phyloP scores from a whole-genome alignment of 768 basidiomycete species.

The Termitomyces sp. region DNA sequence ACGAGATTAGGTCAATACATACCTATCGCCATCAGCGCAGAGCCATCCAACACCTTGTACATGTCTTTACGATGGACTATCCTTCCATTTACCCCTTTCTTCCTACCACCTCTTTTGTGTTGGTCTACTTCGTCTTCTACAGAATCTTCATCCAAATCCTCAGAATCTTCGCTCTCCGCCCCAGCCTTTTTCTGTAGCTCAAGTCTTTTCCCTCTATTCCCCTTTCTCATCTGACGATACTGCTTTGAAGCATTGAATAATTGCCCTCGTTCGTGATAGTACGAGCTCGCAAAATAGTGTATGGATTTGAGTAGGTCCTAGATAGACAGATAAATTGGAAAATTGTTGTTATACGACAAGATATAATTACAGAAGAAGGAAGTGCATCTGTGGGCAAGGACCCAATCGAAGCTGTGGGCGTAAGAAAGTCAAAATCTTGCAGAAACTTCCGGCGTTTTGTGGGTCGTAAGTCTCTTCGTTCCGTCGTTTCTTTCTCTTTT shows the following conservation, averaged over 20 bases:
- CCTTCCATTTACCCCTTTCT: conserved; percentile 14
- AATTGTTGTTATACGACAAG: conserved; percentile 3
- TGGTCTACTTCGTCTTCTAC: conserved; percentile 2
- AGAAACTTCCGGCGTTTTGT: conserved; percentile 40
- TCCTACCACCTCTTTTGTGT: conserved; percentile 10
- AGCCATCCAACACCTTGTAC: conserved; percentile 72
- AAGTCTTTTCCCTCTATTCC: conserved; percentile 15
- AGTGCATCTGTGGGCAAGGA: conserved; percentile 14
- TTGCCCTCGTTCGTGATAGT: conserved; percentile 60
- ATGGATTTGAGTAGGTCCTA: conserved; percentile 48
- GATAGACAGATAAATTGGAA: conserved; percentile 2
- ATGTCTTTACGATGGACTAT: conserved; percentile 44
- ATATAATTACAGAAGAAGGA: conserved; percentile 47
- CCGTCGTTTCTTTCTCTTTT: conserved; percentile 3
- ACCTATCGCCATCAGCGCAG: conserved; percentile 71
- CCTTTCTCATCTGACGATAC: conserved; percentile 38
- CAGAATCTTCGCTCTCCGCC: conserved; percentile 9
- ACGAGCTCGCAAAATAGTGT: conserved; percentile 39
- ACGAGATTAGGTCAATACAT: background rate
- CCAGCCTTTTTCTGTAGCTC: conserved; percentile 11
- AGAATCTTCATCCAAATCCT: conserved; percentile 8
- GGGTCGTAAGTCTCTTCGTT: conserved; percentile 20
- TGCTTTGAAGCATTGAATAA: conserved; percentile 44
- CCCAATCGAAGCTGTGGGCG: conserved; percentile 17
- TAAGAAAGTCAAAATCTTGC: conserved; percentile 51